Conservation (phyloP, 306 rosid species). For the Vachellia pachyceras region DNA sequence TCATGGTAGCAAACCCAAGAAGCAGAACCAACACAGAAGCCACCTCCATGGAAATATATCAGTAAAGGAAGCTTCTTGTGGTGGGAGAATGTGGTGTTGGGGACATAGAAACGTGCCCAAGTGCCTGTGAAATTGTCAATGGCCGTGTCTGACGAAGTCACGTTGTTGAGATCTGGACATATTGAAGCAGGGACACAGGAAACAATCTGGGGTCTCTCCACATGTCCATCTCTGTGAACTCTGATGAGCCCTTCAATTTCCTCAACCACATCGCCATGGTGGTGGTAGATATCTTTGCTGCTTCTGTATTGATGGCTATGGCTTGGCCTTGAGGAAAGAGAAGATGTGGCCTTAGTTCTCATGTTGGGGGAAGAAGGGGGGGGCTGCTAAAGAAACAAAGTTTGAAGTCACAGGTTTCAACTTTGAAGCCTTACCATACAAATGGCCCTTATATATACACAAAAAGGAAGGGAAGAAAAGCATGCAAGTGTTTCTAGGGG, state of each 20-base stretch:
- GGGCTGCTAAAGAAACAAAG: conserved; percentile 23
- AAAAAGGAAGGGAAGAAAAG: background rate
- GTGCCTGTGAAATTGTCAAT: conserved; percentile 58
- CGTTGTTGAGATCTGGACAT: conserved; percentile 50
- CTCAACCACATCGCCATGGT: conserved; percentile 51
- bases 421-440: conserved; percentile 8
- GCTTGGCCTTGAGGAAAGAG: conserved; percentile 56
- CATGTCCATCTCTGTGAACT: conserved; percentile 70
- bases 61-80: conserved; percentile 60
- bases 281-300: conserved; percentile 34
- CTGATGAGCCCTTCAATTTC: conserved; percentile 78
- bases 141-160: conserved; percentile 60
- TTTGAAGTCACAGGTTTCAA: background rate
- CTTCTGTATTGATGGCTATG: conserved; percentile 41
- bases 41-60: conserved; percentile 91
- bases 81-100: conserved; percentile 34
- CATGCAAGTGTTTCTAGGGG: background rate
- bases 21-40: conserved; percentile 88
- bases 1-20: conserved; percentile 89
- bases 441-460: conserved; percentile 8
- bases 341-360: conserved; percentile 49
- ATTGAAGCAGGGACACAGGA: conserved; percentile 58
- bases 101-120: conserved; percentile 85
- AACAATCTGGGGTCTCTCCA: conserved; percentile 69
- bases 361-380: background rate